Percentiles rank a stretch among this genome's conserved stretches.
phyloP scores from a whole-genome alignment of 768 basidiomycete genomes.

The Panellus pusillus region DNA sequence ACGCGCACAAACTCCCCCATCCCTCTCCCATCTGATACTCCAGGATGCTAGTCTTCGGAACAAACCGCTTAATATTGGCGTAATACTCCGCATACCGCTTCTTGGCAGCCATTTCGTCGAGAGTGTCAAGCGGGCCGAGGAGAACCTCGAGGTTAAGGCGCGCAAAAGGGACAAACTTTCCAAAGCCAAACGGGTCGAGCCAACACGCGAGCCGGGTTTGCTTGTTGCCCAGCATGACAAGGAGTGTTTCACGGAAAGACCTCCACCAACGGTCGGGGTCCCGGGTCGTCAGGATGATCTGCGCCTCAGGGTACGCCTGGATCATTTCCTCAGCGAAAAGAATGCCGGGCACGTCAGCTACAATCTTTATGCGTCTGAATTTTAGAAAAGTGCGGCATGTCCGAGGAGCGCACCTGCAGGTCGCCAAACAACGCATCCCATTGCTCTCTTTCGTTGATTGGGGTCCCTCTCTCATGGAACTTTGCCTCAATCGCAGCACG shows the following conservation, averaged over 20 bases:
- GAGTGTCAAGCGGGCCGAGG: conserved; percentile 8
- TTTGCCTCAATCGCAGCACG: conserved; percentile 10
- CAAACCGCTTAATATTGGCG: not conserved
- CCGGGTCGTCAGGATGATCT: conserved; percentile 14
- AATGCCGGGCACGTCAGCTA: conserved; percentile 17
- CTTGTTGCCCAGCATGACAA: conserved; percentile 2
- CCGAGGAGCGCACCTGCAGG: not conserved
- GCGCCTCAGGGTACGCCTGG: conserved; percentile 8
- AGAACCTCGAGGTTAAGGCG: conserved; percentile 15
- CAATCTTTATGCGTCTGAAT: not conserved
- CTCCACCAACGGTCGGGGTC: conserved; percentile 13
- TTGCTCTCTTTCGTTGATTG: not conserved
- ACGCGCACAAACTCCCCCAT: conserved; percentile 12
- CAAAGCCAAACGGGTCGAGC: conserved; percentile 9
- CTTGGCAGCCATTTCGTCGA: conserved; percentile 1
- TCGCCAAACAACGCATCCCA: conserved; percentile 14
- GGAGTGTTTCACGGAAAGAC: conserved; percentile 11
- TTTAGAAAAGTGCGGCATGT: not conserved
- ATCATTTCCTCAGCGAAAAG: conserved; percentile 12
- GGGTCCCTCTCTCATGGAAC: not conserved
- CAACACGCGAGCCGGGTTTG: conserved; percentile 11
- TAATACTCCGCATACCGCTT: conserved; percentile 1
- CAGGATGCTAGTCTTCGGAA: not conserved
- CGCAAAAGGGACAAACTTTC: conserved; percentile 16
- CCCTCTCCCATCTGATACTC: conserved; percentile 15